Evolutionary conservation across 108 stramenopile genomes (phyloP), one percentile per base, ranked within the genome.

Genomic region (Seminavis robusta): DNA sequence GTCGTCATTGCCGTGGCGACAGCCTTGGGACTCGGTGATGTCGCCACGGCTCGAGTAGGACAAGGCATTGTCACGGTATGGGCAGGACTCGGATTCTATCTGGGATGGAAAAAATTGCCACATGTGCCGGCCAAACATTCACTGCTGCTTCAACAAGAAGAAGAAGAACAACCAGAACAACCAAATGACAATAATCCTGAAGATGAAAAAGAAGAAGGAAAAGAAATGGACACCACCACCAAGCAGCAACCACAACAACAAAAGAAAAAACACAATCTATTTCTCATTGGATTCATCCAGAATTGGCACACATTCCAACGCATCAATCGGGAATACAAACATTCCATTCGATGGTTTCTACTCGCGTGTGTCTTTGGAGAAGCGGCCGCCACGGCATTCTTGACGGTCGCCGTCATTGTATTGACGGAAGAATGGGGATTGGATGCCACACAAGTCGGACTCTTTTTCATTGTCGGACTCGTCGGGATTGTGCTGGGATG

Each of bases 391-490:
- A 38, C 25, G 20, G 64, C 69, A 24, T 42, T 73, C 8, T 51
- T 62, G 17, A 46, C 47, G 27, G 38, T 75, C 9, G 63, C 81
- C 4, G 78, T 80, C 16, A 57, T 71, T 15, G 79, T 66, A 45
- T 47, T 83, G 40, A 47, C 51, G 33, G 61, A 69, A 8, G 46
- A 55, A 21, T 20, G 79, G 25, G 53, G 59, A 17, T 59, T 83
- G 46, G 60, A 41, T n/a, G 58, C 54, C 13, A 63, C 63, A 17
- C 65, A 83, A 28, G 64, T 77, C 47, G 66, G 71, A n/a, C 42
- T 83, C 25, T 74, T 83, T 58, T 83, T 83, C 56, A 29, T 76
- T n/a, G 40, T 71, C n/a, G 57, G 63, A 9, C 57, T 83, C 5
- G n/a, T 69, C 8, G 61, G 62, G 6, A 40, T 41, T 25, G 26